Evolutionary conservation across 2,329 filamentous ascomycete genomes (phyloP), one percentile per base, ranked within the genome.

Genomic region (Hypoxylon sp.): DNA sequence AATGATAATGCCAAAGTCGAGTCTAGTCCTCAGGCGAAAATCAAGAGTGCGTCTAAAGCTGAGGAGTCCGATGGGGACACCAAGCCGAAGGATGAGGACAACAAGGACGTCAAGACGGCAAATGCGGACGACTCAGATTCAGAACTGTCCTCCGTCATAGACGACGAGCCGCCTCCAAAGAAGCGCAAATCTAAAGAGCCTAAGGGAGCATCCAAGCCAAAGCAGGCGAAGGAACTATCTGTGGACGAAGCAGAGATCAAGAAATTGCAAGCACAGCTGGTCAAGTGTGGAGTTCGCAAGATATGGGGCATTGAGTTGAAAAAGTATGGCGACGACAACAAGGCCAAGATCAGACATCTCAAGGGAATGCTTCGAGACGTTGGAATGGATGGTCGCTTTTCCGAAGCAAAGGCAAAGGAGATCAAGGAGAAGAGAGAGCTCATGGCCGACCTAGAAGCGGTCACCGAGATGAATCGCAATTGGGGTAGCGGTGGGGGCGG

Each of bases 251-350:
- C 87, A 2, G 92, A 97, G 78, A 91, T 98, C 77, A 98, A 97
- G 79, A 91, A 90, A 52, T 84, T 98, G 2, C 95, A 98, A 80
- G 88, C 89, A 7, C 93, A 95, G 79, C 86, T 99, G 5, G 82
- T 91, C 49, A 97, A 98, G 80, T 99, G 95, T 75, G 95, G 95
- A 30, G 89, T 98, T 60, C 91, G 93, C 58, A 98, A 98, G 78
- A 87, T 98, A 67, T 99, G 96, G 95, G 88, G 87, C 53, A 89
- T 91, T 69, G 93, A 98, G 79, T 85, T 99, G 28, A 93, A 93
- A 78, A 84, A 89, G 60, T 94, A 88, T 74, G 86, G 86, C 1
- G 87, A 90, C 60, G 92, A 94, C 23, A 77, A 86, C 3, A 91
- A 89, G 67, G 93, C 89, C 53, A 98, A 97, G 83, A 93, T 98